phyloP scores from a whole-genome alignment of 2,329 filamentous ascomycete genomes.

The Diaporthe destruens region DNA sequence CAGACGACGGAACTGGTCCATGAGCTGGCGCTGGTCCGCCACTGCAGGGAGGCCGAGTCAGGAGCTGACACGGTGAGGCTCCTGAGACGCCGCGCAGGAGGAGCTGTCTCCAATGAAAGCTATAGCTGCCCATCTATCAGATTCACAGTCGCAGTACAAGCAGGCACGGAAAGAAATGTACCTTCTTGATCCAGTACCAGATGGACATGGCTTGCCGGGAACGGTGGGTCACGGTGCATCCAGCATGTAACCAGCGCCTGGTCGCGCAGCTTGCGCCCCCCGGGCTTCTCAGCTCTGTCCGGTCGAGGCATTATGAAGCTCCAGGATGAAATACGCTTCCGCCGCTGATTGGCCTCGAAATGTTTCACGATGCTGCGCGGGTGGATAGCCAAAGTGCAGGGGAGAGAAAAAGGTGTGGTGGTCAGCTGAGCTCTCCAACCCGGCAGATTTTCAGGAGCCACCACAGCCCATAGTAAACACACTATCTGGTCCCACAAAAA shows the following conservation, averaged over 20 bases:
- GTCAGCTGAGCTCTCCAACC: slow-evolving; percentile 23
- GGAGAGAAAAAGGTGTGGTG: slow-evolving; percentile 18
- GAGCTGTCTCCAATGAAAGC: slow-evolving; percentile 22
- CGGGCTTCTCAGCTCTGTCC: slow-evolving; percentile 22
- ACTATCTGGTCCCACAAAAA: slow-evolving; percentile 28
- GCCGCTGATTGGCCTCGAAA: slow-evolving; percentile 24
- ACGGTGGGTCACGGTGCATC: slow-evolving; percentile 13
- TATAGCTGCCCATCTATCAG: slow-evolving; percentile 20
- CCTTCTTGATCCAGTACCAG: slow-evolving; percentile 12
- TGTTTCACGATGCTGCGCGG: slow-evolving; percentile 21
- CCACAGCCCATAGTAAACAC: not conserved
- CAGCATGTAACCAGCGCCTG: slow-evolving; percentile 4
- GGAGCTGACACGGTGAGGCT: slow-evolving; percentile 29
- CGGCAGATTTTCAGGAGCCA: slow-evolving; percentile 18
- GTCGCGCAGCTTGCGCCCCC: slow-evolving; percentile 4
- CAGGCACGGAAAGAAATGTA: slow-evolving; percentile 5
- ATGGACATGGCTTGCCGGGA: not conserved
- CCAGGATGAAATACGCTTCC: slow-evolving; percentile 6
- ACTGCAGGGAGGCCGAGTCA: slow-evolving; percentile 30
- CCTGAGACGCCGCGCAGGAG: slow-evolving; percentile 11
- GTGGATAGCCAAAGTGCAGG: slow-evolving; percentile 30
- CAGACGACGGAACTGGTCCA: not conserved
- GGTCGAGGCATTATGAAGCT: slow-evolving; percentile 9
- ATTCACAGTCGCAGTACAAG: slow-evolving; percentile 14
- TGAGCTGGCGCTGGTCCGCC: not conserved